Conservation (phyloP, 805 yeast genomes). For the Lipomyces starkeyi region DNA sequence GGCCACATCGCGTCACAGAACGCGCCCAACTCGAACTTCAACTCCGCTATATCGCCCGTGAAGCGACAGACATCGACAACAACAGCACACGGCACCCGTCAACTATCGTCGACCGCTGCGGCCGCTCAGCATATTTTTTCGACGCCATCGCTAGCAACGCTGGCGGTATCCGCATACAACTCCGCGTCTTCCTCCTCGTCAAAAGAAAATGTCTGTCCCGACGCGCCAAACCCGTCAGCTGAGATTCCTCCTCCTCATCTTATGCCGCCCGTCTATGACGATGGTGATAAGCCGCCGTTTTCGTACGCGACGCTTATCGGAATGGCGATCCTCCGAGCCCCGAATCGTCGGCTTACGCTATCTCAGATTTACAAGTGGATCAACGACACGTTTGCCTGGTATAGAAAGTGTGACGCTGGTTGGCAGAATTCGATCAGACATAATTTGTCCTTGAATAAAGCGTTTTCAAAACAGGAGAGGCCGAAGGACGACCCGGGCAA, state of each 20-base stretch:
- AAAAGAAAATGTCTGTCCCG: conserved; percentile 1
- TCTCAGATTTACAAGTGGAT: conserved; percentile 94
- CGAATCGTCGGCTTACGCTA: conserved; percentile 69
- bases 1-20: neutral
- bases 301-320: conserved; percentile 94
- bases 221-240: conserved; percentile 8
- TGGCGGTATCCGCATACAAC: conserved; percentile 22
- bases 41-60: conserved; percentile 11
- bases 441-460: conserved; percentile 89
- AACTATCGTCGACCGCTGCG: conserved; percentile 21
- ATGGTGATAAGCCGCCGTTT: conserved; percentile 83
- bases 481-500: conserved; percentile 64
- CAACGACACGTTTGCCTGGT: conserved; percentile 79
- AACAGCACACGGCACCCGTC: conserved; percentile 14
- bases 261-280: conserved; percentile 55
- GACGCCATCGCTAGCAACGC: conserved; percentile 17
- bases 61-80: conserved; percentile 15
- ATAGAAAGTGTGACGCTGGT: conserved; percentile 83
- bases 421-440: conserved; percentile 99
- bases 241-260: conserved; percentile 49
- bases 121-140: conserved; percentile 32
- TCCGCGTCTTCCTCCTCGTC: conserved; percentile 17
- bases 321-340: conserved; percentile 87
- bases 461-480: conserved; percentile 87
- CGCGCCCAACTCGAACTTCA: conserved; percentile 8